Evolutionary conservation across 257 asterid genomes (phyloP).

Genomic region (Euphrasia confusa): DNA sequence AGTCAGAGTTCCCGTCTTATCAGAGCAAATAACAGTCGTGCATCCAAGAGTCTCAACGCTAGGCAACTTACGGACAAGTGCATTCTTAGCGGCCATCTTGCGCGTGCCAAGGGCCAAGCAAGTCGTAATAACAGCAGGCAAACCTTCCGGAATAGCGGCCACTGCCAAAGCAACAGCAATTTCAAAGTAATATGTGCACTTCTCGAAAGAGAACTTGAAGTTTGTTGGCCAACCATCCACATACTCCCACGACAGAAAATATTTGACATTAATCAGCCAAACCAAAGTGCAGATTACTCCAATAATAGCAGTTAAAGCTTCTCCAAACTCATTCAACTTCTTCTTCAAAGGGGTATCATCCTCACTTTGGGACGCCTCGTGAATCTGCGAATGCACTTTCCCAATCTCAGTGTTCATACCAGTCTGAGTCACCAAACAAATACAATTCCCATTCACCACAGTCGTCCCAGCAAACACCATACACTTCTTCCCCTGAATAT

Average conservation of each 20-base stretch:
- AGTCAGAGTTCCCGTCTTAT: conserved; percentile 93
- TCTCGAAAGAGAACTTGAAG: conserved; percentile 94
- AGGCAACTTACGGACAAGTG: conserved; percentile 97
- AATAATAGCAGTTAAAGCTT: conserved; percentile 74
- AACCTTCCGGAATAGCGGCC: conserved; percentile 99
- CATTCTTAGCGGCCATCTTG: conserved; percentile 99
- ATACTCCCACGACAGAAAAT: conserved; percentile 88
- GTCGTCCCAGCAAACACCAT: conserved; percentile 99
- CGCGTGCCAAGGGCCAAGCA: conserved; percentile 99
- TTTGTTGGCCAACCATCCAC: conserved; percentile 96
- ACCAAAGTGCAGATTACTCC: conserved; percentile 82
- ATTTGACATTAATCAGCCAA: conserved; percentile 92
- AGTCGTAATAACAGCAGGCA: conserved; percentile 96
- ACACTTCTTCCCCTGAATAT: conserved; percentile 95
- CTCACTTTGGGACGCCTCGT: conserved; percentile 81
- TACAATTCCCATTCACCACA: conserved; percentile 87
- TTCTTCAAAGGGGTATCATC: conserved; percentile 98
- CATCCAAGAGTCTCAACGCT: conserved; percentile 99
- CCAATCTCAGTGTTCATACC: conserved; percentile 98
- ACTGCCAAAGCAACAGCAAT: conserved; percentile 99
- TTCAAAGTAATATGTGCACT: conserved; percentile 98
- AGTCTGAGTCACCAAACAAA: conserved; percentile 77
- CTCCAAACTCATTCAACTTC: conserved; percentile 97
- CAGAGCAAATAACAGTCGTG: conserved; percentile 98
- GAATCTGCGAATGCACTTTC: conserved; percentile 89